phyloP scores from a whole-genome alignment of 768 basidiomycete species.

The Phanerochaete carnosa region DNA sequence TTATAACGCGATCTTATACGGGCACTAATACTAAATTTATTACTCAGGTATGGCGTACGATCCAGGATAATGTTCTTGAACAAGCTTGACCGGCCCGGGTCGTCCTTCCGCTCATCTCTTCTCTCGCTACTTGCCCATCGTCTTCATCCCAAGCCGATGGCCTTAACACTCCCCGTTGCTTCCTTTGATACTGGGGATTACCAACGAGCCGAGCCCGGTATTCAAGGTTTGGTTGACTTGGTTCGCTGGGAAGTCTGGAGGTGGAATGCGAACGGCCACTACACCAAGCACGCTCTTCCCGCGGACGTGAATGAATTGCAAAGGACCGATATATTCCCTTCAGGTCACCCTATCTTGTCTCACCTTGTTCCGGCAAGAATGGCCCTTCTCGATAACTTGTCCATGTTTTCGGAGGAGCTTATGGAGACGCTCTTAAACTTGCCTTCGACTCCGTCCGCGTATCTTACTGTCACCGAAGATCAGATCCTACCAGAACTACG shows the following conservation, averaged over 20 bases:
- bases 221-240: conserved; percentile 82
- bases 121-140: conserved; percentile 71
- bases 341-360: conserved; percentile 63
- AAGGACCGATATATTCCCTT: conserved; percentile 42
- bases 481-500: conserved; percentile 65
- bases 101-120: conserved; percentile 70
- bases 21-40: background rate
- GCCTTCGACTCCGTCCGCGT: conserved; percentile 56
- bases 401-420: conserved; percentile 79
- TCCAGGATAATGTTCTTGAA: conserved; percentile 82
- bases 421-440: conserved; percentile 66
- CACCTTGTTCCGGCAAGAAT: conserved; percentile 66
- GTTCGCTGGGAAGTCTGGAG: conserved; percentile 83
- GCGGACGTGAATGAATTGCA: conserved; percentile 41
- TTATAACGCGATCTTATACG: background rate
- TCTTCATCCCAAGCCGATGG: conserved; percentile 71
- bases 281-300: conserved; percentile 46
- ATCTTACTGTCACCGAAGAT: conserved; percentile 53
- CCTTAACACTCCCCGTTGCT: conserved; percentile 70
- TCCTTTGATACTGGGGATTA: conserved; percentile 72
- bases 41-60: conserved; percentile 72
- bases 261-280: conserved; percentile 54
- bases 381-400: conserved; percentile 71
- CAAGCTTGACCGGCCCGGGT: conserved; percentile 85
- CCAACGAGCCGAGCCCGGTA: conserved; percentile 70